A percentile compares a stretch with the other conserved stretches of the same genome.
Evolutionary conservation across 177 flowering plant genomes (phyloP).

Genomic region (Tripterygium wilfordii): DNA sequence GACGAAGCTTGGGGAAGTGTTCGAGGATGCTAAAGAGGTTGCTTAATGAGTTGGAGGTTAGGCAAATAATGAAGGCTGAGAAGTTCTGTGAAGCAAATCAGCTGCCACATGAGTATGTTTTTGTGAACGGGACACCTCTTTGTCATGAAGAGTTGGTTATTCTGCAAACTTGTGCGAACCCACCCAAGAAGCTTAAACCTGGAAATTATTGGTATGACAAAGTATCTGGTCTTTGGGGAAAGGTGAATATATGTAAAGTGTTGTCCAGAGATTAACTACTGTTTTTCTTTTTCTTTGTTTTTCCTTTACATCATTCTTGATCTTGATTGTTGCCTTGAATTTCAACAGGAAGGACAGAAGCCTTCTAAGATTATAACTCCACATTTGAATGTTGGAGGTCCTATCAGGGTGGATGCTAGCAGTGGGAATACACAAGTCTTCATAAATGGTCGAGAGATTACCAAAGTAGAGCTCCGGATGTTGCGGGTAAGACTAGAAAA

Average conservation of each 20-base stretch:
- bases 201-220: conserved; percentile 98
- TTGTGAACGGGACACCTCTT: conserved; percentile 77
- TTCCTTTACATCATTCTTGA: conserved; percentile 3
- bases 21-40: conserved; percentile 78
- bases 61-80: conserved; percentile 84
- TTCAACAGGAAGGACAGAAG: conserved; percentile 83
- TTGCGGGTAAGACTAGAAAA: too few relatives aligned
- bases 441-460: conserved; percentile 91
- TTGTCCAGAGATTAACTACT: background rate
- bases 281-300: background rate
- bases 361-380: conserved; percentile 78
- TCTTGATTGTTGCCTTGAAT: conserved; percentile 12
- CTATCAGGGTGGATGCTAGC: conserved; percentile 70
- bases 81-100: conserved; percentile 84
- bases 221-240: conserved; percentile 99
- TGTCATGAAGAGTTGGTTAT: conserved; percentile 66
- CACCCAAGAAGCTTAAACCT: conserved; percentile 88
- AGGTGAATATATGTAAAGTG: conserved; percentile 48
- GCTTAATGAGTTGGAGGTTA: conserved; percentile 68
- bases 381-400: conserved; percentile 77
- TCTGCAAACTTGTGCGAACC: conserved; percentile 69
- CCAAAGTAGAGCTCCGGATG: conserved; percentile 83
- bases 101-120: conserved; percentile 69
- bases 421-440: conserved; percentile 83
- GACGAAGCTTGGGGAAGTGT: conserved; percentile 76